A percentile compares a stretch with the other conserved stretches of the same genome.
Evolutionary conservation across 1,284 basidiomycete species (phyloP).

Genomic region (Apiotrichum akiyoshidainum): DNA sequence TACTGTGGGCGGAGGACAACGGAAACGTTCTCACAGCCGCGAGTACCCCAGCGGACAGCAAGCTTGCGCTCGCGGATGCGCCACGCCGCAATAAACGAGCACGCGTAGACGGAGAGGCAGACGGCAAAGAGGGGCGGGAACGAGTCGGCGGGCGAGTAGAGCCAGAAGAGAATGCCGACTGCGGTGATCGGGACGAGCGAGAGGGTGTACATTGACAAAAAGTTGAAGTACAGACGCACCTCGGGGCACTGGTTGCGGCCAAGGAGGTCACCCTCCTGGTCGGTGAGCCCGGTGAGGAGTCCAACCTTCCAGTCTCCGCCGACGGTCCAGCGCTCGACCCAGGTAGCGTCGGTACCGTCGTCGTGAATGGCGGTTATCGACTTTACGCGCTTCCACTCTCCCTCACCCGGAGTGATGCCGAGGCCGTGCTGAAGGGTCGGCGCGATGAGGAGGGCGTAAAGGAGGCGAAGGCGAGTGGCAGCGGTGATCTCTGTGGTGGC

Average conservation of each 20-base stretch:
- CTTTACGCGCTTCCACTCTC: constrained; percentile 73
- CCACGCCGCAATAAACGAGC: constrained; percentile 87
- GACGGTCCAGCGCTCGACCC: constrained; percentile 43
- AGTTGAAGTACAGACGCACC: constrained; percentile 86
- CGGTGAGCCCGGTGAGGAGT: constrained; percentile 54
- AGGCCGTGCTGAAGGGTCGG: constrained; percentile 69
- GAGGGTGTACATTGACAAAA: constrained; percentile 76
- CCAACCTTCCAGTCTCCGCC: constrained; percentile 57
- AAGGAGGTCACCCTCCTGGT: constrained; percentile 53
- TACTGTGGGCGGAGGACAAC: constrained; percentile 71
- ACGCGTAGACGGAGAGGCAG: constrained; percentile 72
- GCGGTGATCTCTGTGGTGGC: constrained; percentile 61
- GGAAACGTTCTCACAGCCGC: constrained; percentile 62
- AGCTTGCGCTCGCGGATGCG: constrained; percentile 74
- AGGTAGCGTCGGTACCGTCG: constrained; percentile 57
- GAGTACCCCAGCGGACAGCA: constrained; percentile 73
- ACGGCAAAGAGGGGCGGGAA: constrained; percentile 78
- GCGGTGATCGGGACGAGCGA: constrained; percentile 60
- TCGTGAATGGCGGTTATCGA: constrained; percentile 80
- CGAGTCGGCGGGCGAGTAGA: constrained; percentile 56
- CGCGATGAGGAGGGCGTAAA: constrained; percentile 71
- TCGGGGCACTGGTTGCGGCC: constrained; percentile 67
- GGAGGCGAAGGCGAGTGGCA: constrained; percentile 62
- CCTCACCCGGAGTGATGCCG: constrained; percentile 66
- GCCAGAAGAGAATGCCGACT: constrained; percentile 42